Evolutionary conservation across 306 rosid genomes (phyloP).

Genomic region (Pachyrhizus erosus): DNA sequence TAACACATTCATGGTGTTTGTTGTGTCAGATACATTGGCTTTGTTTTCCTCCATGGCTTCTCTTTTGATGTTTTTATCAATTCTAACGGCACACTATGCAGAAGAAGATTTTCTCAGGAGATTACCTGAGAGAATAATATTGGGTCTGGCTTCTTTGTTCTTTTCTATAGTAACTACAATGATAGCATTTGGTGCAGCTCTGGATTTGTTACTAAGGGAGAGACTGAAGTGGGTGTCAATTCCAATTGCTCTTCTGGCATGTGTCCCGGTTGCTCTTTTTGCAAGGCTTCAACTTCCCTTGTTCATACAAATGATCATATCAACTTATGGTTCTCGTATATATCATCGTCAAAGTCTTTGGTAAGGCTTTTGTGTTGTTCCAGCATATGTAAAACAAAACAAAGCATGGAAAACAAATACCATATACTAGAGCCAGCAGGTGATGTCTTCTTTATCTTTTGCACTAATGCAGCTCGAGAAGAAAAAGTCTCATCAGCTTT

Average conservation of each 20-base stretch:
- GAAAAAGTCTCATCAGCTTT: background rate
- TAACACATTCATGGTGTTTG: conserved; percentile 46
- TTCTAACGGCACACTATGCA: conserved; percentile 49
- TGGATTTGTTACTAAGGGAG: conserved; percentile 40
- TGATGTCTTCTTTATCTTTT: background rate
- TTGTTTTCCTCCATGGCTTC: conserved; percentile 63
- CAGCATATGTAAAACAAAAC: background rate
- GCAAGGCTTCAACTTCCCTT: conserved; percentile 50
- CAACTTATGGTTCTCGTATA: conserved; percentile 47
- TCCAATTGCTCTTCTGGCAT: conserved; percentile 46
- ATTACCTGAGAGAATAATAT: conserved; percentile 53
- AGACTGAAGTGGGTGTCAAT: conserved; percentile 52
- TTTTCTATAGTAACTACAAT: conserved; percentile 50
- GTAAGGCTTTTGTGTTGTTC: conserved; percentile 23
- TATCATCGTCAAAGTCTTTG: conserved; percentile 37
- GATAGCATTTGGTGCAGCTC: conserved; percentile 57
- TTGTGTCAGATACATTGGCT: conserved; percentile 57
- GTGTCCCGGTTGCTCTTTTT: conserved; percentile 50
- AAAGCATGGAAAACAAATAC: background rate
- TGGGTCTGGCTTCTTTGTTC: conserved; percentile 59
- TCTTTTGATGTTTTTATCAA: conserved; percentile 56
- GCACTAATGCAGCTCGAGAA: no score
- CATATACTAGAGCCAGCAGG: background rate
- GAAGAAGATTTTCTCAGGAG: conserved; percentile 59
- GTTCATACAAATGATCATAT: conserved; percentile 47